Conservation (phyloP, 345 rosid genomes). For the Stellera chamaejasme region DNA sequence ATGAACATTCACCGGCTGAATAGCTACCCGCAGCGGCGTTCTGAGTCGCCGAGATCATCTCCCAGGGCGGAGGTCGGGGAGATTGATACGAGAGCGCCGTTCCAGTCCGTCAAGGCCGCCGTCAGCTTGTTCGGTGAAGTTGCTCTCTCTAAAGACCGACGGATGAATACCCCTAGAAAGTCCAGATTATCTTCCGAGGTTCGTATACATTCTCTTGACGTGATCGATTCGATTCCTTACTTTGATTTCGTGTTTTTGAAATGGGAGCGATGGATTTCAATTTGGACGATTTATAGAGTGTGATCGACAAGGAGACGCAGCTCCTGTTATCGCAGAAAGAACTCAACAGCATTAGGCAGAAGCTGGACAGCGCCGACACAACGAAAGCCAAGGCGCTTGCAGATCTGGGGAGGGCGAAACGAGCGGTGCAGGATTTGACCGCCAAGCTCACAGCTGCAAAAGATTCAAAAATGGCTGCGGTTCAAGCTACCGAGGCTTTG, state of each 20-base stretch:
- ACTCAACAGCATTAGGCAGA: constrained; percentile 28
- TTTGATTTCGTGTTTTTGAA: no score
- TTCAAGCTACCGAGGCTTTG: constrained; percentile 38
- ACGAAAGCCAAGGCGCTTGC: constrained; percentile 32
- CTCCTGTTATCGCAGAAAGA: constrained; percentile 43
- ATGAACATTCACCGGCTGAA: constrained; percentile 29
- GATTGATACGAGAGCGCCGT: constrained; percentile 90
- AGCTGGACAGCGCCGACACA: constrained; percentile 33
- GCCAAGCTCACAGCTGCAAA: constrained; percentile 27
- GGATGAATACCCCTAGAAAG: constrained; percentile 21
- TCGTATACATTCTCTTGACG: background rate
- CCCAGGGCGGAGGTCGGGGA: constrained; percentile 81
- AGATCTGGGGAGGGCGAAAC: constrained; percentile 49
- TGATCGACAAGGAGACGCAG: constrained; percentile 54
- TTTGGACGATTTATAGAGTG: constrained; percentile 20
- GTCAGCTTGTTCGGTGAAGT: constrained; percentile 84
- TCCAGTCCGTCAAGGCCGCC: constrained; percentile 92
- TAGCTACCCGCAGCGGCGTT: constrained; percentile 4
- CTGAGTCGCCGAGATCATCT: constrained; percentile 20
- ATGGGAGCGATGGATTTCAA: background rate
- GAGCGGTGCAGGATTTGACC: constrained; percentile 32
- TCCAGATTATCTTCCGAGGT: constrained; percentile 41
- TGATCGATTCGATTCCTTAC: no score
- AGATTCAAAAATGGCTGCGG: constrained; percentile 33
- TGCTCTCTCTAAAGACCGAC: constrained; percentile 28